A percentile compares a stretch with the other conserved stretches of the same genome.
phyloP scores from a whole-genome alignment of 257 asterid species.

The Leptodermis oblonga region DNA sequence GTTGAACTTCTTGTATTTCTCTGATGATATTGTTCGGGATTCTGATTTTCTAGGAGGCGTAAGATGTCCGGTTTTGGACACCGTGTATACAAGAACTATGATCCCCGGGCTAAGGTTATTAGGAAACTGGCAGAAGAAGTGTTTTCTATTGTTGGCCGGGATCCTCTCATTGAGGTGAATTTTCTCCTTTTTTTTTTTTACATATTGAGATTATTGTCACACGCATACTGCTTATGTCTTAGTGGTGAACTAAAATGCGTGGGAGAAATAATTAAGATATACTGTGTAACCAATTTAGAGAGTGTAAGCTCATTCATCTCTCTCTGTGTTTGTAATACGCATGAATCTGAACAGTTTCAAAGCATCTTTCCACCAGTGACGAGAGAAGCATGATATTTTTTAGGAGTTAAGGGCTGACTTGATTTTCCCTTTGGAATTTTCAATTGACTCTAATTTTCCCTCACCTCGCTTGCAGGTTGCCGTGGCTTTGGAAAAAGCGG shows the following conservation, averaged over 20 bases:
- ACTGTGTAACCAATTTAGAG: background rate
- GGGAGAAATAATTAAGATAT: background rate
- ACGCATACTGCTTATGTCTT: background rate
- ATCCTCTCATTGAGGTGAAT: constrained; percentile 92
- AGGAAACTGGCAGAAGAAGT: constrained; percentile 95
- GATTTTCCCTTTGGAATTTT: background rate
- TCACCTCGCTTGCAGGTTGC: constrained; percentile 63
- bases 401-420: background rate
- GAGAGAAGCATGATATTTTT: background rate
- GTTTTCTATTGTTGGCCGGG: constrained; percentile 95
- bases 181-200: constrained; percentile 1
- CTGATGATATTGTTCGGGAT: constrained; percentile 4
- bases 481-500: constrained; percentile 93
- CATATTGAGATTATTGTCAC: background rate
- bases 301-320: background rate
- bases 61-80: constrained; percentile 99
- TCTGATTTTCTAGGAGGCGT: constrained; percentile 59
- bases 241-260: background rate
- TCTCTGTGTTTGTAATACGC: background rate
- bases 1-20: background rate
- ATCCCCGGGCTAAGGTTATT: constrained; percentile 97
- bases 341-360: background rate
- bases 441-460: background rate
- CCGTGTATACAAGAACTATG: constrained; percentile 98
- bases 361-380: background rate